Evolutionary conservation across 1,284 basidiomycete species (phyloP), one percentile per base, ranked within the genome.

Genomic region (Peniophora sp.): DNA sequence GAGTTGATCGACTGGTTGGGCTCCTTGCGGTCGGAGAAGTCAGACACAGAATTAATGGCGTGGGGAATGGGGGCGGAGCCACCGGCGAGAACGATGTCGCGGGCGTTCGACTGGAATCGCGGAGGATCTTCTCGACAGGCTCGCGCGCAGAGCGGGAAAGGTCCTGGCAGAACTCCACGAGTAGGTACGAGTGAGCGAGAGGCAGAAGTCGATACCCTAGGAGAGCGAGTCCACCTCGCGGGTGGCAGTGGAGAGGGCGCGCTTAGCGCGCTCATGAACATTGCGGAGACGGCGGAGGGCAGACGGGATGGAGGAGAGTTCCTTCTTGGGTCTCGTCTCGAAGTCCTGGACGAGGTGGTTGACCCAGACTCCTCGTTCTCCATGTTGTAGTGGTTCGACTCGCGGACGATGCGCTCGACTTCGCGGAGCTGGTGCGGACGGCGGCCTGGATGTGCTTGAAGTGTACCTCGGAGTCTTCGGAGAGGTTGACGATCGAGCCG

Each of bases 371-470:
- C n/a, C n/a, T n/a, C n/a, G n/a, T 99, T 99, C 74, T 99, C 97
- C 2, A 97, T 92, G 70, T 97, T 97, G 80, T 99, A 99, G 71
- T 77, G 79, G 72, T 99, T 98, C 67, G 90, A 93, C 75, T 99
- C 97, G 56, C 97, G 81, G 67, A 94, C 97, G 63, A 99, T 96
- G 53, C 97, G 92, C 73, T 99, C 97, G 54, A 99, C 97, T 67
- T 99, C 97, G 54, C 97, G 87, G 62, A 99, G 94, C 67, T 99
- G 97, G 97, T 99, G 42, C 97, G 87, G 1, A 95, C 97, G 10
- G 97, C 97, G 32, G 97, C 97, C 67, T 99, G 97, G 63, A 99
- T 98, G 73, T 99, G 99, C 78, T 99, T 99, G 85, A 98, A 99
- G 76, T 98, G 92, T 2, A 99, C 97, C 68, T 99, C 97, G 15